Evolutionary conservation across 2,329 filamentous ascomycete species (phyloP), one percentile per base, ranked within the genome.

Genomic region (Paramyrothecium roridum): DNA sequence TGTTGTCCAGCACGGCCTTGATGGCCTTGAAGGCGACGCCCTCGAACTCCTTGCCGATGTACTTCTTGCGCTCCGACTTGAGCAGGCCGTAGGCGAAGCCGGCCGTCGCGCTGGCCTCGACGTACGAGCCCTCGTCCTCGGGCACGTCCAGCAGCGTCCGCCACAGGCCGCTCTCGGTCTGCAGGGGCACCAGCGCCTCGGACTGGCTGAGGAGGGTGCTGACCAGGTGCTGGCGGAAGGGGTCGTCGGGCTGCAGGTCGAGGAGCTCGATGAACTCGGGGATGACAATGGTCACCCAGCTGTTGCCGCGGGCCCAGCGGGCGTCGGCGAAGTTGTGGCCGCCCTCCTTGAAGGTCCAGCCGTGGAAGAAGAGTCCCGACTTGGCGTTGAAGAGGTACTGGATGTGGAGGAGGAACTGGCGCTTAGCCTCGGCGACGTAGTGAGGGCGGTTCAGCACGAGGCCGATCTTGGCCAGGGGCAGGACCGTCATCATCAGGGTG

Each of bases 401-500:
- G 62, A 91, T 83, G 63, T 93, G 90, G 16, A 91, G 73, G 47
- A 93, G 76, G 66, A 92, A 91, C 70, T 93, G 90, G 8, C 82
- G 78, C 73, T 91, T 91, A 12, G 89, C 89, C 71, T 93, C 90
- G 46, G 85, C 87, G 23, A 93, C 77, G 67, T 93, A 93, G 61
- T 88, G 81, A 0, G 87, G 87, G 2, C 89, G 77, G 57, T 82
- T 77, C 3, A 93, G 79, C 3, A 91, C 76, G 54, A 86, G 80
- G 1, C 90, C 90, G 57, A 92, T 92, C 75, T 93, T 93, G 19
- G 89, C 89, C 19, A 93, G 77, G 2, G 90, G 90, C 71, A 93
- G 75, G 7, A 91, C 89, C 1, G 88, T 92, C 90, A 93, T 93
- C 89, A 93, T 93, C 48, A 93, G 78, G 7, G 90, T 93, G 68